phyloP scores from a whole-genome alignment of 2,329 filamentous ascomycete species.

The Raffaelea ambrosiae region DNA sequence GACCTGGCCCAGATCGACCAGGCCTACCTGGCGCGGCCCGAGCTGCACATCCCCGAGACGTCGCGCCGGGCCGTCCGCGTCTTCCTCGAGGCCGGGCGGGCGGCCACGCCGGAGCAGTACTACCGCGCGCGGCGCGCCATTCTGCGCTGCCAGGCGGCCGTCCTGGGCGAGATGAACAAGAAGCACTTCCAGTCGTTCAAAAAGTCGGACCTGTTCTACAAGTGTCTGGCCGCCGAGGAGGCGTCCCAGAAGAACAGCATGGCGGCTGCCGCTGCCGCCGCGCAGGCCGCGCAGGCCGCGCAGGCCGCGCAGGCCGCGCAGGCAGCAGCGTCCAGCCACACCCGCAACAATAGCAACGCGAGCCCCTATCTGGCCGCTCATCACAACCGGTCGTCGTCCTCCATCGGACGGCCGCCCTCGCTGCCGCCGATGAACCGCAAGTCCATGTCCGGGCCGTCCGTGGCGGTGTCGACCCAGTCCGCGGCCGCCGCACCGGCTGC shows the following conservation, averaged over 20 bases:
- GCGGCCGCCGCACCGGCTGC: neutral
- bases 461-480: neutral
- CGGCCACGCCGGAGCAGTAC: conserved; percentile 74
- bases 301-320: conserved; percentile 4
- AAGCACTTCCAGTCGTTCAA: conserved; percentile 80
- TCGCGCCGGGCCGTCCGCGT: conserved; percentile 62
- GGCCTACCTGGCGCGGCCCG: conserved; percentile 73
- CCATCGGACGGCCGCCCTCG: neutral
- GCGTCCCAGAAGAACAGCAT: conserved; percentile 30
- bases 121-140: conserved; percentile 74
- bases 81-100: conserved; percentile 71
- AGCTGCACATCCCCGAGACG: conserved; percentile 66
- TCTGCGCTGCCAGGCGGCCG: conserved; percentile 69
- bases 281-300: neutral
- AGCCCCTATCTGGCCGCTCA: too few relatives aligned
- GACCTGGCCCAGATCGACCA: conserved; percentile 90
- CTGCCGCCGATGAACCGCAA: neutral
- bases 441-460: too few relatives aligned
- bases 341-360: neutral
- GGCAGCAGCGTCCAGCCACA: conserved; percentile 10
- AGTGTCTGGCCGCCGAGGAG: conserved; percentile 87
- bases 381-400: too few relatives aligned
- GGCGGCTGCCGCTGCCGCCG: conserved; percentile 10
- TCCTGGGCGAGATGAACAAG: conserved; percentile 76
- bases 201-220: conserved; percentile 89